phyloP scores from a whole-genome alignment of 768 basidiomycete species.

The Pholiota microspora region DNA sequence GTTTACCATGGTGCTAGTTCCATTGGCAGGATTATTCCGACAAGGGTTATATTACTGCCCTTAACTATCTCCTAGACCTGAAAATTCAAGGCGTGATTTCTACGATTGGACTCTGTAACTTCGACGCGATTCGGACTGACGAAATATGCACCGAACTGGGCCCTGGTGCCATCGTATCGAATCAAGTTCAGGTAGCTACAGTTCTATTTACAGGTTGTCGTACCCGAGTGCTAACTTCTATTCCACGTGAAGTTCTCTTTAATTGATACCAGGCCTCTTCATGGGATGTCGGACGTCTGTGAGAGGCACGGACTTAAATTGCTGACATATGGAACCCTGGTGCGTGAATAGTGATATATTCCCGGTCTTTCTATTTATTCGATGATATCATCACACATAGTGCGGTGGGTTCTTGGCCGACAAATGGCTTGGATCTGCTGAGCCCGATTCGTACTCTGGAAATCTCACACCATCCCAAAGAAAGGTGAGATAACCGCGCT shows the following conservation, averaged over 20 bases:
- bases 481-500: conserved; percentile 46
- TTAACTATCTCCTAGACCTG: conserved; percentile 57
- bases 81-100: conserved; percentile 57
- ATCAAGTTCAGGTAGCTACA: conserved; percentile 71
- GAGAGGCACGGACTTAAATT: conserved; percentile 69
- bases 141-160: conserved; percentile 79
- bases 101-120: conserved; percentile 77
- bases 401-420: conserved; percentile 84
- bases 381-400: conserved; percentile 34
- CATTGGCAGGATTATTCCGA: conserved; percentile 75
- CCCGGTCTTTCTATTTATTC: background rate
- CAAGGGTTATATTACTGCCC: conserved; percentile 39
- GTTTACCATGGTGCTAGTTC: too few species aligned
- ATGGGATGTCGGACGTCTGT: conserved; percentile 78
- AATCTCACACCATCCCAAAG: conserved; percentile 78
- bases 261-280: conserved; percentile 74
- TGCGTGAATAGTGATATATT: conserved; percentile 28
- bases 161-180: conserved; percentile 70
- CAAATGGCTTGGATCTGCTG: conserved; percentile 63
- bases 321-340: conserved; percentile 80
- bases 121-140: conserved; percentile 71
- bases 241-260: conserved; percentile 62
- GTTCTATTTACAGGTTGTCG: background rate
- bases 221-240: background rate
- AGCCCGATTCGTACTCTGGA: conserved; percentile 70